A percentile compares a stretch with the other conserved stretches of the same genome.
Conservation (phyloP, 2,329 filamentous ascomycete species). For the Orbilia ellipsospora region DNA sequence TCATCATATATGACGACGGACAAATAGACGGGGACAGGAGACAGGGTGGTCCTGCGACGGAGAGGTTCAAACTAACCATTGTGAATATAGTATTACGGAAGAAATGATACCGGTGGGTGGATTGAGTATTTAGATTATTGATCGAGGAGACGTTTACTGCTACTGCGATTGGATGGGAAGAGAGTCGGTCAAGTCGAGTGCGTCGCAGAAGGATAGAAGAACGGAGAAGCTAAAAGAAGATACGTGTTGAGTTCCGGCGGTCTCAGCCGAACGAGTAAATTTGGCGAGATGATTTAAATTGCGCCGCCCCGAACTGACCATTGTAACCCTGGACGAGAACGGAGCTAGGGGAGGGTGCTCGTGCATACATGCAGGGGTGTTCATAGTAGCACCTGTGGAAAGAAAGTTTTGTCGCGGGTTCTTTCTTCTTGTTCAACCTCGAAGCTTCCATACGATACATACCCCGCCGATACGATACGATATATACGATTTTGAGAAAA, state of each 20-base stretch:
- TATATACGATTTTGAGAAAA: neutral
- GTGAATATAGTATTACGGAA: neutral
- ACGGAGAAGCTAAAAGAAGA: slow-evolving; percentile 37
- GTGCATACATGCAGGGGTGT: neutral
- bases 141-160: neutral
- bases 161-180: neutral
- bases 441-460: slow-evolving; percentile 18
- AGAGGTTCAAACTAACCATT: slow-evolving; percentile 1
- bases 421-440: neutral
- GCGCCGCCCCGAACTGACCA: slow-evolving; percentile 2
- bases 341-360: neutral
- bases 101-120: neutral
- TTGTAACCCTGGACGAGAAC: neutral
- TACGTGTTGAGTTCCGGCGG: slow-evolving; percentile 49
- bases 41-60: too few species aligned
- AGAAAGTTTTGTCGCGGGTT: neutral
- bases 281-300: slow-evolving; percentile 2
- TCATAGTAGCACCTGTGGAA: too few species aligned
- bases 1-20: neutral
- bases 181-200: neutral
- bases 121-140: too few species aligned
- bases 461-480: slow-evolving; percentile 2
- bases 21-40: neutral
- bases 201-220: too few species aligned
- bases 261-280: slow-evolving; percentile 31